These are phyloP conservation scores for Fomes fomentarius DNA, from an alignment of 1,284 basidiomycete species.

Conservation along the genomic window DNA sequence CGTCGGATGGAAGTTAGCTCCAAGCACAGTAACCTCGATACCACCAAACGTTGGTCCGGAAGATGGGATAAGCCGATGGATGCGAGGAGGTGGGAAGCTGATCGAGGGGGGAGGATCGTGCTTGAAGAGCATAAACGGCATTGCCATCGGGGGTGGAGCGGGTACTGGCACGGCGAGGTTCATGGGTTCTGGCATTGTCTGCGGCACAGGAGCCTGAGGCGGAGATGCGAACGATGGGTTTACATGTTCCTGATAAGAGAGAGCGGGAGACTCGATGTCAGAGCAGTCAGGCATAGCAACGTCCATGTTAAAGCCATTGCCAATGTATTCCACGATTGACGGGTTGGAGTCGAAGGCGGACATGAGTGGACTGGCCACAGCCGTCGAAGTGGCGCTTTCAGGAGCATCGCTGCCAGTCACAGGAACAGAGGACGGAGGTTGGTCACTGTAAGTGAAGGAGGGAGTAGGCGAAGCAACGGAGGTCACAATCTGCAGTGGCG, in stretches of 20 bases:
- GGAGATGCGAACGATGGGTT: constrained; percentile 12
- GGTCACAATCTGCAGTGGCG: constrained; percentile 29
- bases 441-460: constrained; percentile 23
- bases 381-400: constrained; percentile 15
- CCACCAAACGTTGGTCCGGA: constrained; percentile 93
- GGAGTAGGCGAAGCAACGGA: constrained; percentile 26
- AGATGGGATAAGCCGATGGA: constrained; percentile 87
- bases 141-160: constrained; percentile 24
- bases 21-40: constrained; percentile 93
- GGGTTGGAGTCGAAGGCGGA: constrained; percentile 27
- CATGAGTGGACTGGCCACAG: constrained; percentile 16
- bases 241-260: constrained; percentile 23
- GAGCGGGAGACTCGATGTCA: constrained; percentile 18
- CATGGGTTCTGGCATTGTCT: constrained; percentile 27
- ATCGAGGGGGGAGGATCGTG: constrained; percentile 48
- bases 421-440: constrained; percentile 23
- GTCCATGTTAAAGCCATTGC: constrained; percentile 27
- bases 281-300: constrained; percentile 31
- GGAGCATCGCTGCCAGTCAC: constrained; percentile 12
- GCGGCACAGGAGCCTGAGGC: constrained; percentile 25
- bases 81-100: constrained; percentile 61
- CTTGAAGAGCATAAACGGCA: constrained; percentile 66
- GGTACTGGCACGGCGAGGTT: constrained; percentile 27
- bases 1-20: constrained; percentile 82
- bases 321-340: constrained; percentile 20